Evolutionary conservation across 2,329 filamentous ascomycete species (phyloP).

Genomic region (Phyllosticta citriasiana): DNA sequence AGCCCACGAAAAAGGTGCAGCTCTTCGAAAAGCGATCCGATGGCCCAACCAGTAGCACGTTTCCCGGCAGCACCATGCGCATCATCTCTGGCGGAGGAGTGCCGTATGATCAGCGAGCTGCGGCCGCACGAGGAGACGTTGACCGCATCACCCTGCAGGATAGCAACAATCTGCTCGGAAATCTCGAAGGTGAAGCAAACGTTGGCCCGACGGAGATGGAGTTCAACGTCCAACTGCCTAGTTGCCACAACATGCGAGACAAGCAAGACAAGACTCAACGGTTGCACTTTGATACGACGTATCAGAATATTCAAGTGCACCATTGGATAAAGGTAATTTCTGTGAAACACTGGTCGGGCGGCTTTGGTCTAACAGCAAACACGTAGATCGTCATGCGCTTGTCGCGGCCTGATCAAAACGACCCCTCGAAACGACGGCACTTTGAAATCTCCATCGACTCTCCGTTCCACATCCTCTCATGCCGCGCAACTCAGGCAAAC

Average conservation of each 20-base stretch:
- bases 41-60: conserved; percentile 61
- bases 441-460: conserved; percentile 97
- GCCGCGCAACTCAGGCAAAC: conserved; percentile 85
- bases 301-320: conserved; percentile 85
- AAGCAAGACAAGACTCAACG: conserved; percentile 58
- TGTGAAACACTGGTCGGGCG: background rate
- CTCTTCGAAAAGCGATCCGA: conserved; percentile 84
- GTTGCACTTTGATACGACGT: conserved; percentile 84
- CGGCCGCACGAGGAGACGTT: conserved; percentile 40
- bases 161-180: conserved; percentile 65
- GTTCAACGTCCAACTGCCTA: conserved; percentile 85
- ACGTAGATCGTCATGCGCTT: conserved; percentile 83
- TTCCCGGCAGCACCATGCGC: conserved; percentile 63
- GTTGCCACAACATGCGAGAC: conserved; percentile 71
- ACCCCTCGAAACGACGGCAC: conserved; percentile 70
- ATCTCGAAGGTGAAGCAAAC: conserved; percentile 64
- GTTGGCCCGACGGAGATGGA: conserved; percentile 90
- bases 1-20: conserved; percentile 73
- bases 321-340: conserved; percentile 84
- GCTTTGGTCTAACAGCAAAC: conserved; percentile 7
- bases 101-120: conserved; percentile 49
- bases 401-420: conserved; percentile 69
- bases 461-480: conserved; percentile 86
- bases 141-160: conserved; percentile 44
- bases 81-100: conserved; percentile 75